Evolutionary conservation across 2,329 filamentous ascomycete species (phyloP).

Genomic region (Penicillium sp.): DNA sequence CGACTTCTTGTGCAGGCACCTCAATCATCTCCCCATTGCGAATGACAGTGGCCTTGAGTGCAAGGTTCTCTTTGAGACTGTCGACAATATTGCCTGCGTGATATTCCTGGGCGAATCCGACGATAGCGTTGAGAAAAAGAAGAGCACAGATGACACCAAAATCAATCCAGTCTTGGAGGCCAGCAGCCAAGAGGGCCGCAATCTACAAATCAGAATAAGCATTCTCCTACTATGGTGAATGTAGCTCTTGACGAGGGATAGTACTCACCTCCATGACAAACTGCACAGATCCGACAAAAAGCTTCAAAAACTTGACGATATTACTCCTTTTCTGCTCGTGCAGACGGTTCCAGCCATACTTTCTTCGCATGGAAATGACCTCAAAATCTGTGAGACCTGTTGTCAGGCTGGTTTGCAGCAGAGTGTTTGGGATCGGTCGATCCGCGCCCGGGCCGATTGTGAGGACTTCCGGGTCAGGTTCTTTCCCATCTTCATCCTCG

Average conservation of each 20-base stretch:
- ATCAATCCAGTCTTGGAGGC: constrained; percentile 86
- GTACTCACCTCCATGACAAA: constrained; percentile 83
- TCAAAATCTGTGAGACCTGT: constrained; percentile 71
- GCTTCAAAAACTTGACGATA: constrained; percentile 75
- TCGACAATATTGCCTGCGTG: constrained; percentile 89
- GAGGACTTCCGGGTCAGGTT: constrained; percentile 60
- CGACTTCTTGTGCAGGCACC: constrained; percentile 77
- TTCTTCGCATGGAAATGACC: constrained; percentile 57
- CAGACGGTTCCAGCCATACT: constrained; percentile 83
- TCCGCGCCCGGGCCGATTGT: constrained; percentile 52
- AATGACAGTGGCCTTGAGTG: constrained; percentile 81
- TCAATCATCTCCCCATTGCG: constrained; percentile 76
- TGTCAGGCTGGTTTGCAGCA: constrained; percentile 72
- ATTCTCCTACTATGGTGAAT: neutral
- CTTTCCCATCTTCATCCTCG: constrained; percentile 73
- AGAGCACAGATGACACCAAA: constrained; percentile 87
- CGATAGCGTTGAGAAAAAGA: constrained; percentile 76
- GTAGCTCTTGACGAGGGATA: neutral
- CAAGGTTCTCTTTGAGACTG: constrained; percentile 85
- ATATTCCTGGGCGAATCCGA: constrained; percentile 87
- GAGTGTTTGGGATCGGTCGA: constrained; percentile 67
- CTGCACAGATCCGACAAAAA: constrained; percentile 86
- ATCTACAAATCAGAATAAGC: constrained; percentile 44
- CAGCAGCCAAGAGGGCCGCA: constrained; percentile 75
- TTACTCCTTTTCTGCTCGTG: constrained; percentile 87